These are phyloP conservation scores for Xylaria polymorpha DNA, from an alignment of 2,329 filamentous ascomycete genomes.

Conservation along the genomic window DNA sequence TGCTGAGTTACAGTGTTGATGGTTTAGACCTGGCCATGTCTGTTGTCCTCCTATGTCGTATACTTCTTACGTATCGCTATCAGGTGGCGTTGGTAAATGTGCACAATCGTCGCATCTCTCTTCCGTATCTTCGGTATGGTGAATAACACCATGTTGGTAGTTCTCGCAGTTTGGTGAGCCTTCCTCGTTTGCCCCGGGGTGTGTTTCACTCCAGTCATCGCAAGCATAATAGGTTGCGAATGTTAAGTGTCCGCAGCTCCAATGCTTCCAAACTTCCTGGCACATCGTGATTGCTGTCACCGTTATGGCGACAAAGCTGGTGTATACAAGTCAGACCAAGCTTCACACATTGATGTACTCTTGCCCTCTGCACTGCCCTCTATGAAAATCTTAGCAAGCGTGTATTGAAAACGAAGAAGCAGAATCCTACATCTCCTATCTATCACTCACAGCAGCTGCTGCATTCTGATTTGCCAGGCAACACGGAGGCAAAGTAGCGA, in stretches of 20 bases:
- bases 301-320: conserved; percentile 1
- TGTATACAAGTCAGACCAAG: neutral
- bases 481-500: too few species aligned
- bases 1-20: too few species aligned
- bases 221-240: conserved; percentile 18
- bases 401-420: too few species aligned
- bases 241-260: conserved; percentile 8
- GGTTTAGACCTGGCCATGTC: too few species aligned
- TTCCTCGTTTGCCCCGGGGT: conserved; percentile 19
- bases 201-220: conserved; percentile 23
- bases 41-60: too few species aligned
- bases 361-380: neutral
- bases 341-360: neutral
- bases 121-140: conserved; percentile 11
- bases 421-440: too few species aligned
- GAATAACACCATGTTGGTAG: conserved; percentile 1
- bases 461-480: too few species aligned
- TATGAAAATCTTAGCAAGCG: too few species aligned
- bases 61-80: too few species aligned
- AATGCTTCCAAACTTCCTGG: conserved; percentile 20
- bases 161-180: conserved; percentile 19
- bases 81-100: too few species aligned
- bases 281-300: conserved; percentile 16
- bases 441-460: too few species aligned
- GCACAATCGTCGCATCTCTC: conserved; percentile 12